Conservation (phyloP, 2,329 filamentous ascomycete genomes). For the Pseudogymnoascus sp. region DNA sequence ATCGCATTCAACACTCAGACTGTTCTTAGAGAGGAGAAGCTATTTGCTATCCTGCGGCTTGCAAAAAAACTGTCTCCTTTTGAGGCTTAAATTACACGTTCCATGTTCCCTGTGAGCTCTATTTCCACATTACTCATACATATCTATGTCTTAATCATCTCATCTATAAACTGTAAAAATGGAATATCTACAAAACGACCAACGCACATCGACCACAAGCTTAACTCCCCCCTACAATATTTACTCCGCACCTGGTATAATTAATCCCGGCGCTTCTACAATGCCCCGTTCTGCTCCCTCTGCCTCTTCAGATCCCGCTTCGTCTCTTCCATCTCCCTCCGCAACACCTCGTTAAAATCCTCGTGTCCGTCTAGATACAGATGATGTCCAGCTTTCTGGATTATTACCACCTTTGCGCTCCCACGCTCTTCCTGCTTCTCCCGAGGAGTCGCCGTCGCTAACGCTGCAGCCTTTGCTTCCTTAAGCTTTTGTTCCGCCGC, state of each 20-base stretch:
- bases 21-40: neutral
- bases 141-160: slow-evolving; percentile 2
- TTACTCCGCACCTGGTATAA: neutral
- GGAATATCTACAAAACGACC: slow-evolving; percentile 1
- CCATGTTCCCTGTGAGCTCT: too few relatives aligned
- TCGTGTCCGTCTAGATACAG: slow-evolving; percentile 63
- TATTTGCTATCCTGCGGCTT: neutral
- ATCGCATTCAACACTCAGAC: neutral
- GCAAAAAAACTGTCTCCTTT: neutral
- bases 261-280: neutral
- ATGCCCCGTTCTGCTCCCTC: neutral
- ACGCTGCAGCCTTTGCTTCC: slow-evolving; percentile 49
- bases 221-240: neutral
- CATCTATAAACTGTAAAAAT: neutral
- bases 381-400: slow-evolving; percentile 64
- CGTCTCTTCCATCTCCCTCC: slow-evolving; percentile 55
- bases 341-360: slow-evolving; percentile 59
- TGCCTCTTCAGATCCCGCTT: slow-evolving; percentile 17
- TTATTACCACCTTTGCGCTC: slow-evolving; percentile 70
- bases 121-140: neutral
- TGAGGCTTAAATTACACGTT: neutral
- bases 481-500: slow-evolving; percentile 74
- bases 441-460: slow-evolving; percentile 55
- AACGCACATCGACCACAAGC: neutral
- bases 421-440: slow-evolving; percentile 68